Conservation (phyloP, 306 rosid species). For the Castanea sativa region DNA sequence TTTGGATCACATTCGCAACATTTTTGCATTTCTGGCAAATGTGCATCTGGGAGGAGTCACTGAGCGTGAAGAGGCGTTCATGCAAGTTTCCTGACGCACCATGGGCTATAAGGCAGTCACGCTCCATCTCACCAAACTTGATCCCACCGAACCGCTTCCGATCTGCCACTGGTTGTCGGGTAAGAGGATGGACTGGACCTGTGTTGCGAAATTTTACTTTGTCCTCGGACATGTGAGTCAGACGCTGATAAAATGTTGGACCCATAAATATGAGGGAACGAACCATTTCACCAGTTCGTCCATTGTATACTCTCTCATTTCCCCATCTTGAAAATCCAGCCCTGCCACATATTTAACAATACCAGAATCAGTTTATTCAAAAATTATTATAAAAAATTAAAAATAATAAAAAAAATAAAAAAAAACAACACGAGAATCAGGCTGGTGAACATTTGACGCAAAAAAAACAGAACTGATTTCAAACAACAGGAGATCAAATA, state of each 20-base stretch:
- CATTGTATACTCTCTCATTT: conserved; percentile 87
- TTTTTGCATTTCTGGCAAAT: conserved; percentile 76
- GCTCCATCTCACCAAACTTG: conserved; percentile 98
- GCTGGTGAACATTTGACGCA: neutral
- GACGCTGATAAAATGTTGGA: conserved; percentile 92
- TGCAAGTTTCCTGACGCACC: conserved; percentile 96
- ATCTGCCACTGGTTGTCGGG: conserved; percentile 96
- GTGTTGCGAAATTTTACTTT: conserved; percentile 93
- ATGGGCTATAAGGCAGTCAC: conserved; percentile 93
- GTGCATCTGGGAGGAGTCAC: conserved; percentile 84
- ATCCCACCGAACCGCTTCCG: conserved; percentile 94
- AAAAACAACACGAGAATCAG: conserved; percentile 7
- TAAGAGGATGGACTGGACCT: conserved; percentile 96
- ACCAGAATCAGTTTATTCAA: conserved; percentile 1
- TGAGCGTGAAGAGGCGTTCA: conserved; percentile 91
- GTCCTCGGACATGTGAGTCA: conserved; percentile 96
- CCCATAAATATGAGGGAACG: conserved; percentile 90
- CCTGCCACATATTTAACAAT: conserved; percentile 39
- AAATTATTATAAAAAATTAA: too few species aligned
- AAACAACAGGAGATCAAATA: neutral
- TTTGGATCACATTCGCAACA: conserved; percentile 65
- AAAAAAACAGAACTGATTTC: neutral
- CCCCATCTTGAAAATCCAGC: conserved; percentile 93
- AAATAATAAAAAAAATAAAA: too few species aligned
- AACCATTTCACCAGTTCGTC: conserved; percentile 90